Conservation (phyloP, 768 basidiomycete species). For the Polyporus arcularius region DNA sequence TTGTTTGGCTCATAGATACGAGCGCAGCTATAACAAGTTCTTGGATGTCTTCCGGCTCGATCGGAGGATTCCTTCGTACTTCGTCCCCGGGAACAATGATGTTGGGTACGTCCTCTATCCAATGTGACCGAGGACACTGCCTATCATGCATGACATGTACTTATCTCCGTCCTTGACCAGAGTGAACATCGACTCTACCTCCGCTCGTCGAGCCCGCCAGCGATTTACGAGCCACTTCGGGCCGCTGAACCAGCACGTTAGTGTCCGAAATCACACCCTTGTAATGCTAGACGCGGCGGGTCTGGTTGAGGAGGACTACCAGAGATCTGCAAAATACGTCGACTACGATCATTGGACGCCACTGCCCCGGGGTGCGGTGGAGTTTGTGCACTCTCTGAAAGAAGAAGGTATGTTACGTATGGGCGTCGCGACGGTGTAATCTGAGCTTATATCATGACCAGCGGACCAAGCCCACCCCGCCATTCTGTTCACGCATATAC, state of each 20-base stretch:
- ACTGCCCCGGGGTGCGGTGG: slow-evolving; percentile 52
- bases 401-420: slow-evolving; percentile 41
- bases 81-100: slow-evolving; percentile 91
- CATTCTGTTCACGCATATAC: slow-evolving; percentile 85
- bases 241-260: slow-evolving; percentile 60
- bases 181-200: slow-evolving; percentile 20
- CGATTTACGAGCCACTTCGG: slow-evolving; percentile 69
- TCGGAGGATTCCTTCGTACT: slow-evolving; percentile 54
- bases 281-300: slow-evolving; percentile 75
- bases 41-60: slow-evolving; percentile 61
- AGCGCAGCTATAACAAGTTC: slow-evolving; percentile 65
- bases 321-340: slow-evolving; percentile 49
- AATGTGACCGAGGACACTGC: background rate
- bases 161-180: slow-evolving; percentile 4
- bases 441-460: background rate
- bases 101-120: slow-evolving; percentile 52
- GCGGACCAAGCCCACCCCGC: slow-evolving; percentile 32
- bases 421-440: background rate
- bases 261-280: slow-evolving; percentile 69
- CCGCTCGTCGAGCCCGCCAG: slow-evolving; percentile 43
- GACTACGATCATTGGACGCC: slow-evolving; percentile 60
- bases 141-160: background rate
- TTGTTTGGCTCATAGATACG: slow-evolving; percentile 54
- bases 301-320: slow-evolving; percentile 83
- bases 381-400: slow-evolving; percentile 54